A percentile compares a stretch with the other conserved stretches of the same genome.
Evolutionary conservation across 2,329 filamentous ascomycete genomes (phyloP).

Genomic region (Fusarium sp.): DNA sequence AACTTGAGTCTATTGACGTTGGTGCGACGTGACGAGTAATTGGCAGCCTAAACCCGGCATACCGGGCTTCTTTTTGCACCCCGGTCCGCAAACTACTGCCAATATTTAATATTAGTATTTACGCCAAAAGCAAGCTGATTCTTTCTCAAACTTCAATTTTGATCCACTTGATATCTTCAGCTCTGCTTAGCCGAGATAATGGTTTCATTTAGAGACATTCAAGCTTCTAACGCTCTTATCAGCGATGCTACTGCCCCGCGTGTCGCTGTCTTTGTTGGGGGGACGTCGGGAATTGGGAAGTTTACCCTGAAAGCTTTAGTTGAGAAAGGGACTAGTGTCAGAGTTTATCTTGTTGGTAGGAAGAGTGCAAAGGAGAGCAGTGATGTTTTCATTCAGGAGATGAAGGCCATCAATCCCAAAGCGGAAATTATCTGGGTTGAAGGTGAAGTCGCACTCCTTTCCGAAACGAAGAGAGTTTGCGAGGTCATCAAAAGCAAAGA

Average conservation of each 20-base stretch:
- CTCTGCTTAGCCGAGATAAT: neutral
- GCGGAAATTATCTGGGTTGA: slow-evolving; percentile 58
- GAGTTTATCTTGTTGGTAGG: slow-evolving; percentile 59
- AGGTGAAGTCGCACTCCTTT: slow-evolving; percentile 59
- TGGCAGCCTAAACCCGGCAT: neutral
- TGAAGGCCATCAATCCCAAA: slow-evolving; percentile 52
- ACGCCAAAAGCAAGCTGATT: neutral
- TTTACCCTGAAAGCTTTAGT: slow-evolving; percentile 54
- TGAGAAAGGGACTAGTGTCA: slow-evolving; percentile 49
- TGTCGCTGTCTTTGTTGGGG: slow-evolving; percentile 59
- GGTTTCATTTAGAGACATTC: slow-evolving; percentile 53
- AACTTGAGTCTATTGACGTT: neutral
- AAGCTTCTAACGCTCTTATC: slow-evolving; percentile 55
- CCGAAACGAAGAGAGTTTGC: slow-evolving; percentile 56
- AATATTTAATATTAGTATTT: slow-evolving; percentile 1
- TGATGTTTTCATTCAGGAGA: slow-evolving; percentile 52
- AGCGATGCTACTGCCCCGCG: slow-evolving; percentile 52
- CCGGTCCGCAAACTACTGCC: neutral
- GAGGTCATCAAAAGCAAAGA: slow-evolving; percentile 54
- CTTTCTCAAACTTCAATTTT: neutral
- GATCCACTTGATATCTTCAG: neutral
- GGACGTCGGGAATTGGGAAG: slow-evolving; percentile 60
- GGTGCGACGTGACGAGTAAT: neutral
- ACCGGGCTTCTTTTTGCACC: neutral
- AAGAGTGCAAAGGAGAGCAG: slow-evolving; percentile 49